phyloP scores from a whole-genome alignment of 192 early-diverging fungal genomes.

The Backusella macrospora region DNA sequence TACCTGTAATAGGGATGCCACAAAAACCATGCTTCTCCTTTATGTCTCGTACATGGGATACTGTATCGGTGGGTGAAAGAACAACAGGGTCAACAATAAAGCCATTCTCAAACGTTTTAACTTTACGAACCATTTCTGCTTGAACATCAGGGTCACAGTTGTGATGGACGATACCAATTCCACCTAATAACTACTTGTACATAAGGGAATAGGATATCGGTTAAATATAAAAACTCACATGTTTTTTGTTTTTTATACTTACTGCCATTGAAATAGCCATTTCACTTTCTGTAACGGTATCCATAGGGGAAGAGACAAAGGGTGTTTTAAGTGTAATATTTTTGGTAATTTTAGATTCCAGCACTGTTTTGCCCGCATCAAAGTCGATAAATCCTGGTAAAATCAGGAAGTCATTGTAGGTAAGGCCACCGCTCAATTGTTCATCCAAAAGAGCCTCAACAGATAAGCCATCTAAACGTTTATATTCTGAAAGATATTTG shows the following conservation, averaged over 20 bases:
- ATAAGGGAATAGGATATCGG: background rate
- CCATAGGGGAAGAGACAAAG: constrained; percentile 96
- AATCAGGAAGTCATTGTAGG: constrained; percentile 99
- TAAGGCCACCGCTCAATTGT: constrained; percentile 81
- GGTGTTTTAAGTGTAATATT: constrained; percentile 92
- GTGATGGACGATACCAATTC: constrained; percentile 97
- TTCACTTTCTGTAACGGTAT: constrained; percentile 97
- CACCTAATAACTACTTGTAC: constrained; percentile 70
- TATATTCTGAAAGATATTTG: constrained; percentile 28
- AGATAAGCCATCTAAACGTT: constrained; percentile 77
- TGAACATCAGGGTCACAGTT: constrained; percentile 96
- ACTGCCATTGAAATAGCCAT: constrained; percentile 98
- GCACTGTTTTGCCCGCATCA: constrained; percentile 73
- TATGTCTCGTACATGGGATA: constrained; percentile 83
- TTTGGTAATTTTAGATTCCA: constrained; percentile 88
- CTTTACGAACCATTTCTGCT: constrained; percentile 96
- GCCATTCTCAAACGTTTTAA: constrained; percentile 98
- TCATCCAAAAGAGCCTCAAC: constrained; percentile 85
- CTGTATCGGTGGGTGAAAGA: constrained; percentile 80
- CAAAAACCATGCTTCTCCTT: constrained; percentile 91
- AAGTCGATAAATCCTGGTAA: constrained; percentile 97
- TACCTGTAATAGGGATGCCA: constrained; percentile 95
- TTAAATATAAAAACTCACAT: background rate
- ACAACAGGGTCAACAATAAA: constrained; percentile 96
- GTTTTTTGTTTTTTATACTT: constrained; percentile 44